phyloP scores from a whole-genome alignment of 768 basidiomycete genomes.

The Boletus pseudo-olivaceus region DNA sequence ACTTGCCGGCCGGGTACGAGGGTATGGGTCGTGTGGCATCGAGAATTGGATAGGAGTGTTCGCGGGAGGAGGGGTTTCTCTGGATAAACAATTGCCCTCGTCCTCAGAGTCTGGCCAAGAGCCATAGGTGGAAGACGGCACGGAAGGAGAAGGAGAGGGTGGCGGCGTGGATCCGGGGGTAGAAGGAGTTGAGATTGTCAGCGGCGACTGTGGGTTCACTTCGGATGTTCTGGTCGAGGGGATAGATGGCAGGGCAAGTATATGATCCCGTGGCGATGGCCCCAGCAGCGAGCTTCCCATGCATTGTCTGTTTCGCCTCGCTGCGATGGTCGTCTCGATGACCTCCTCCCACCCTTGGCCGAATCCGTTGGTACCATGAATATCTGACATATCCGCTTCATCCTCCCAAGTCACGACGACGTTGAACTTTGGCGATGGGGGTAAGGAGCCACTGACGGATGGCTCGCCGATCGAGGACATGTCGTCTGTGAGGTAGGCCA shows the following conservation, averaged over 20 bases:
- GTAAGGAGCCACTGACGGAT: slow-evolving; percentile 14
- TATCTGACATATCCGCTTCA: slow-evolving; percentile 12
- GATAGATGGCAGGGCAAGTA: slow-evolving; percentile 26
- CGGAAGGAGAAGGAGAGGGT: slow-evolving; percentile 16
- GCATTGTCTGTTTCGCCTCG: slow-evolving; percentile 1
- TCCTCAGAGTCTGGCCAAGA: slow-evolving; percentile 12
- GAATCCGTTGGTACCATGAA: not conserved
- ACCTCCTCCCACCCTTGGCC: slow-evolving; percentile 14
- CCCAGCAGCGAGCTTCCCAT: not conserved
- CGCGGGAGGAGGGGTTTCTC: not conserved
- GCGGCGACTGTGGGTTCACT: slow-evolving; percentile 20
- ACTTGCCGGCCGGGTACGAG: not conserved
- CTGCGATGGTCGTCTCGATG: slow-evolving; percentile 7
- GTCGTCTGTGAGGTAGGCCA: slow-evolving; percentile 17
- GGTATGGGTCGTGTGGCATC: not conserved
- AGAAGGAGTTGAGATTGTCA: slow-evolving; percentile 21
- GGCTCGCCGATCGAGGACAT: slow-evolving; percentile 14
- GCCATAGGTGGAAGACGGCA: slow-evolving; percentile 4
- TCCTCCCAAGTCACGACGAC: slow-evolving; percentile 13
- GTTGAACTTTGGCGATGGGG: slow-evolving; percentile 20
- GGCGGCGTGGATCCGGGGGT: slow-evolving; percentile 15
- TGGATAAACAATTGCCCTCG: slow-evolving; percentile 8
- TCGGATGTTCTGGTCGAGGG: slow-evolving; percentile 24
- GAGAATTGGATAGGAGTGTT: not conserved
- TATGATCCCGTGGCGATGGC: slow-evolving; percentile 2